phyloP scores from a whole-genome alignment of 768 basidiomycete genomes.

The Boletus coccyginus region DNA sequence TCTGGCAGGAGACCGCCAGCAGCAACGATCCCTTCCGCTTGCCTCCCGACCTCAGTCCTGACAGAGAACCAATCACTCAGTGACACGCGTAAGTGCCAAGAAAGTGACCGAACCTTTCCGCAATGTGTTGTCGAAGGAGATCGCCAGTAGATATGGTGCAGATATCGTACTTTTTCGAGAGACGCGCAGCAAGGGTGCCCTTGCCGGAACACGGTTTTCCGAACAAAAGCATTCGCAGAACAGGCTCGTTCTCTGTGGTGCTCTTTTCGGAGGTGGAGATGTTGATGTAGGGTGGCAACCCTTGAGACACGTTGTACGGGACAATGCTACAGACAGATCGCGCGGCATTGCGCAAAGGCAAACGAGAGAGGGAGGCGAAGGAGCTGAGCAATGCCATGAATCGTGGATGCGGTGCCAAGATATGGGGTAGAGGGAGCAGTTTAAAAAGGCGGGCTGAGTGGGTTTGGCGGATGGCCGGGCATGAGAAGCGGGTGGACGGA shows the following conservation, averaged over 20 bases:
- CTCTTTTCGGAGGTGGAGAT: slow-evolving; percentile 18
- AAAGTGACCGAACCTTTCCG: slow-evolving; percentile 43
- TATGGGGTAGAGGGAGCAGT: not conserved
- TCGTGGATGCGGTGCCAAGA: not conserved
- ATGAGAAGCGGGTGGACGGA: not conserved
- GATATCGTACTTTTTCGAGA: slow-evolving; percentile 75
- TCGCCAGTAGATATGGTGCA: slow-evolving; percentile 79
- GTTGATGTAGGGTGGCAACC: slow-evolving; percentile 50
- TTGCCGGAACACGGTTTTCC: slow-evolving; percentile 72
- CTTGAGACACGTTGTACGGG: slow-evolving; percentile 29
- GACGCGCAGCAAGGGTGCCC: slow-evolving; percentile 72
- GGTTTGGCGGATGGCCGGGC: not conserved
- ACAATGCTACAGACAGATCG: slow-evolving; percentile 22
- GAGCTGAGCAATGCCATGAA: slow-evolving; percentile 4
- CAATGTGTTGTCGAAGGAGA: slow-evolving; percentile 78
- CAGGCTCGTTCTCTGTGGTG: slow-evolving; percentile 26
- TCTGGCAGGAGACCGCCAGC: slow-evolving; percentile 74
- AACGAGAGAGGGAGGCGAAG: not conserved
- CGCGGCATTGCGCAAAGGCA: not conserved
- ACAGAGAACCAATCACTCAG: not conserved
- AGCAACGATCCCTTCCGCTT: slow-evolving; percentile 78
- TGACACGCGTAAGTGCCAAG: not conserved
- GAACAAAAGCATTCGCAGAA: slow-evolving; percentile 49
- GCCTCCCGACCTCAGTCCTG: slow-evolving; percentile 66
- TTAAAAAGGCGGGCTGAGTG: not conserved